A percentile compares a stretch with the other conserved stretches of the same genome.
Evolutionary conservation across 306 rosid species (phyloP).

Genomic region (Acacia acuminata): DNA sequence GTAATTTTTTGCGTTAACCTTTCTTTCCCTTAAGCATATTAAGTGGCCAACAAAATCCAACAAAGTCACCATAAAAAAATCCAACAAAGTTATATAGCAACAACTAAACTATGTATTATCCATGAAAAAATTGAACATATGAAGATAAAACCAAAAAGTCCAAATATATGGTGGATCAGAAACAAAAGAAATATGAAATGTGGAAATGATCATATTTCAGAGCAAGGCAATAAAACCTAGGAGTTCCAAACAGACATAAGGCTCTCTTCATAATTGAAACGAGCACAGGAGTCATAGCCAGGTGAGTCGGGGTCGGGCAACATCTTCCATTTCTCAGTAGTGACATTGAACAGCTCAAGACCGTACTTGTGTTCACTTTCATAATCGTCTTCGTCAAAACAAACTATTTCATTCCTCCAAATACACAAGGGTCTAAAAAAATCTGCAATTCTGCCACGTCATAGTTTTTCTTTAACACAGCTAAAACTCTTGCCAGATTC

Average conservation of each 20-base stretch:
- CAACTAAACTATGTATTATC: too few relatives aligned
- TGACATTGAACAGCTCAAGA: neutral
- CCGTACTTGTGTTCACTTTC: neutral
- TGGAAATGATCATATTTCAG: neutral
- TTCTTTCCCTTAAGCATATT: too few relatives aligned
- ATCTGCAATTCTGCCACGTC: fast-evolving
- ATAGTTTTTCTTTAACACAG: neutral
- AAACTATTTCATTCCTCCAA: neutral
- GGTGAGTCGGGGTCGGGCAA: neutral
- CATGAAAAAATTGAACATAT: neutral
- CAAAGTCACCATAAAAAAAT: neutral
- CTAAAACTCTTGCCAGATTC: neutral
- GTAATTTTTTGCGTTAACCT: too few relatives aligned
- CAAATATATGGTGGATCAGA: neutral
- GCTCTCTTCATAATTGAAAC: neutral
- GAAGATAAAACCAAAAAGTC: neutral
- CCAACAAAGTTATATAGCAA: neutral
- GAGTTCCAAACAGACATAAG: neutral
- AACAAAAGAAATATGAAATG: neutral
- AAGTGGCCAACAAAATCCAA: neutral
- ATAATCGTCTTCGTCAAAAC: neutral
- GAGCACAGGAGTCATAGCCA: neutral
- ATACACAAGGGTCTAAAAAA: neutral
- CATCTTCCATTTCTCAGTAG: neutral
- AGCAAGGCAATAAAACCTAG: neutral